Evolutionary conservation across 805 yeast genomes (phyloP).

Genomic region (Yueomyces sinensis): DNA sequence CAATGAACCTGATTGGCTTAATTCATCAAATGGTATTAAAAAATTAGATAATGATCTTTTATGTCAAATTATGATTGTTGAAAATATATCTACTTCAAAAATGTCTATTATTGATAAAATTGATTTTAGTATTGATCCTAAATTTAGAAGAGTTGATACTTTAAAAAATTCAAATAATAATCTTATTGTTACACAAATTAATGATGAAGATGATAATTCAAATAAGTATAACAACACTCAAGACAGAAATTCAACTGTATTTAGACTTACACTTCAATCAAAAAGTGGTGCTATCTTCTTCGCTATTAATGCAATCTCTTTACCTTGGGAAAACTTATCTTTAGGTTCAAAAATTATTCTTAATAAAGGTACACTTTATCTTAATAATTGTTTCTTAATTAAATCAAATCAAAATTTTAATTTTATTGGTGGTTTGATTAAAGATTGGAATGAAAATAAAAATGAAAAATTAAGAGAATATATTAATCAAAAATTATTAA

Average conservation of each 20-base stretch:
- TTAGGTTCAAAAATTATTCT: constrained; percentile 49
- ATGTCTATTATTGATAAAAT: constrained; percentile 44
- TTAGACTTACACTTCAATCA: constrained; percentile 48
- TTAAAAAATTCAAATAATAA: constrained; percentile 11
- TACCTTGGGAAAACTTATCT: constrained; percentile 36
- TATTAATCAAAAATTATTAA: constrained; percentile 17
- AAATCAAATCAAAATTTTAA: constrained; percentile 13
- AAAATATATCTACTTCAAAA: constrained; percentile 39
- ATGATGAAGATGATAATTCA: constrained; percentile 29
- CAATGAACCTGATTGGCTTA: constrained; percentile 10
- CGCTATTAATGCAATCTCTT: constrained; percentile 44
- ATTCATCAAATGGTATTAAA: background rate
- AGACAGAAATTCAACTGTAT: constrained; percentile 17
- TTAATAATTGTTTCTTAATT: constrained; percentile 16
- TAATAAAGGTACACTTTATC: constrained; percentile 32
- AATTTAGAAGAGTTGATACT: constrained; percentile 47
- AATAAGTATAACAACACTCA: constrained; percentile 2
- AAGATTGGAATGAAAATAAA: constrained; percentile 26
- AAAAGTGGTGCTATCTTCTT: constrained; percentile 34
- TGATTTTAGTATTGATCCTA: constrained; percentile 38
- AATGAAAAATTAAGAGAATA: constrained; percentile 20
- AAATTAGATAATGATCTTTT: constrained; percentile 20
- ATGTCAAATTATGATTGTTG: constrained; percentile 44
- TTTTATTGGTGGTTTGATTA: constrained; percentile 29
- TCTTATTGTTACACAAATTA: constrained; percentile 33